Percentiles rank a stretch among this genome's conserved stretches.
phyloP scores from a whole-genome alignment of 345 rosid species.

The Dipteronia dyeriana region DNA sequence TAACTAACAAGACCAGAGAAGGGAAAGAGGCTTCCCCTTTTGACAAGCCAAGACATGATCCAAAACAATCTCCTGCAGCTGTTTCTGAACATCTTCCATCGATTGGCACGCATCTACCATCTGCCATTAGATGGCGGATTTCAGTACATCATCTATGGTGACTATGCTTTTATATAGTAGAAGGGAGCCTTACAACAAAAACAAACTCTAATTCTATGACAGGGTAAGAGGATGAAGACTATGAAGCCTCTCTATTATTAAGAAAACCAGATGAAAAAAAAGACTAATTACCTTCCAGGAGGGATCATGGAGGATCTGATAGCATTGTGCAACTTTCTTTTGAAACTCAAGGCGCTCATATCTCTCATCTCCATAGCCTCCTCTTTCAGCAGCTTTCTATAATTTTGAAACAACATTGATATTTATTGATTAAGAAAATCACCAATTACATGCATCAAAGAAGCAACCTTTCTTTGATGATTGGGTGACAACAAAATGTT shows the following conservation, averaged over 20 bases:
- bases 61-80: constrained; percentile 34
- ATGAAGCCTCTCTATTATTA: not conserved
- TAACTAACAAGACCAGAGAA: constrained; percentile 36
- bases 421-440: not conserved
- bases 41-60: constrained; percentile 39
- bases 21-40: constrained; percentile 44
- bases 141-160: not conserved
- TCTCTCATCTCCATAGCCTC: constrained; percentile 94
- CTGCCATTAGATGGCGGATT: constrained; percentile 36
- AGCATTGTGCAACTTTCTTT: constrained; percentile 61
- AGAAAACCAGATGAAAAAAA: not conserved
- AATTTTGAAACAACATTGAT: constrained; percentile 1
- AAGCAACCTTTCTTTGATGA: not conserved
- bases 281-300: constrained; percentile 75
- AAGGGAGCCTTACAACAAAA: not conserved
- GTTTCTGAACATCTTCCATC: constrained; percentile 61
- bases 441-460: not conserved
- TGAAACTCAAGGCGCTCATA: constrained; percentile 88
- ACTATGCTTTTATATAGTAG: not conserved
- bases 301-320: constrained; percentile 61
- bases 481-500: not conserved
- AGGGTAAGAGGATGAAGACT: not conserved
- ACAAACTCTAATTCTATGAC: not conserved
- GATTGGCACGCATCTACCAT: constrained; percentile 58
- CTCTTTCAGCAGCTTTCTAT: constrained; percentile 92